Conservation (phyloP, 2,329 filamentous ascomycete species). For the Verticillium tricorpus region DNA sequence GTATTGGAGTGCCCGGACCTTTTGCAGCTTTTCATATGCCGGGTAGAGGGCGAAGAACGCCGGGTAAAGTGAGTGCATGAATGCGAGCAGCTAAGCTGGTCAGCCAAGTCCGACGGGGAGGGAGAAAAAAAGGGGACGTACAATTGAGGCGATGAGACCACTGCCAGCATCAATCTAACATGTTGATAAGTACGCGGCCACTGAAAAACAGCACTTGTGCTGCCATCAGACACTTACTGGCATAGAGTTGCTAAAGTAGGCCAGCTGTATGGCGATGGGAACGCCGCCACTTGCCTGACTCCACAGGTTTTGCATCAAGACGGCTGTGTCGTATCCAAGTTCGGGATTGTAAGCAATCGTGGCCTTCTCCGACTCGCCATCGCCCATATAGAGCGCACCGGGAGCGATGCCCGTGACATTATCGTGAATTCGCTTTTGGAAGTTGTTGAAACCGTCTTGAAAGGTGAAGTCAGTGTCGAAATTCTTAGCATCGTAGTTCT, state of each 20-base stretch:
- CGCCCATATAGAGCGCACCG: slow-evolving; percentile 12
- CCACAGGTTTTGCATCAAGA: slow-evolving; percentile 11
- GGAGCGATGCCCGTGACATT: slow-evolving; percentile 16
- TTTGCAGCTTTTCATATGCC: slow-evolving; percentile 55
- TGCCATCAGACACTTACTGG: background rate
- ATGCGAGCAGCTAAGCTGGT: background rate
- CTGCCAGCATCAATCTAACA: background rate
- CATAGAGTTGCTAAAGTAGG: slow-evolving; percentile 1
- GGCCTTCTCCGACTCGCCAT: slow-evolving; percentile 1
- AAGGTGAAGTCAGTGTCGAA: slow-evolving; percentile 25
- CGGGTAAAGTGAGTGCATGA: slow-evolving; percentile 54
- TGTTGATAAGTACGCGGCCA: background rate
- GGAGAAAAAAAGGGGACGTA: slow-evolving; percentile 4
- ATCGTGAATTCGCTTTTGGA: slow-evolving; percentile 43
- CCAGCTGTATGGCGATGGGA: slow-evolving; percentile 9
- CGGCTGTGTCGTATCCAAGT: background rate
- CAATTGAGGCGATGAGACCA: background rate
- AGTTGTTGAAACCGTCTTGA: slow-evolving; percentile 44
- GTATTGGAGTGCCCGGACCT: slow-evolving; percentile 62
- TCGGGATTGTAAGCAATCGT: slow-evolving; percentile 6
- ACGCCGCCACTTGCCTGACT: slow-evolving; percentile 6
- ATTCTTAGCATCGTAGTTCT: slow-evolving; percentile 4
- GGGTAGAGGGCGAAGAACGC: slow-evolving; percentile 64
- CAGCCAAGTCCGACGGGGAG: slow-evolving; percentile 14
- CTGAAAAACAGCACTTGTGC: too few species aligned